Evolutionary conservation across 2,329 filamentous ascomycete species (phyloP), one percentile per base, ranked within the genome.

Genomic region (Celoporthe dispersa): DNA sequence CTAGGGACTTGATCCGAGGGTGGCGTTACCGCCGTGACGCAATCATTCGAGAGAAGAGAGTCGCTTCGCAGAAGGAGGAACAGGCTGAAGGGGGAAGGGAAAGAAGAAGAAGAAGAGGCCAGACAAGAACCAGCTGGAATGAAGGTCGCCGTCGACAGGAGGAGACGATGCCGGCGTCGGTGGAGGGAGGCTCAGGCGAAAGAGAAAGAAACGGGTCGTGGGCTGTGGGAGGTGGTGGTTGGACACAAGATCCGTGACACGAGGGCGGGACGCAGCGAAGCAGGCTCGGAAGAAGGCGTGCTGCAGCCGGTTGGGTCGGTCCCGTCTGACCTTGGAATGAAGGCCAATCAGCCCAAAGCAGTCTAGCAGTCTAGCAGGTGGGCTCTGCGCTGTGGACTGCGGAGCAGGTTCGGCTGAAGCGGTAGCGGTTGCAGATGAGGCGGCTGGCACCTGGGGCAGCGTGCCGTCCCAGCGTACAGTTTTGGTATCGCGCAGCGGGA

Each of bases 1-100:
- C 55, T 41, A 53, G 57, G 51, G 63, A 68, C 51, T 67, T 59
- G 66, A 60, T 67, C 64, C 65, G 67, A 63, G 66, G 70, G 73
- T 74, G 72, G 73, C 72, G 72, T 73, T 71, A 73, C 73, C 72
- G 68, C 71, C 72, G 66, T 70, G 68, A 66, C 68, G 67, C 68
- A 66, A 69, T 60, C 73, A 74, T 73, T 66, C 72, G 72, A 70
- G 63, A 44, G 16, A 19, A 22, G 61, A 70, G 64, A 44, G 65
- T 72, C 68, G 65, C 68, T 68, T 44, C 60, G 48, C 65, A 60
- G 62, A 33, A 70, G 63, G 25, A 31, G n/a, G 41, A 44, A 35
- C 28, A 2, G 28, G 25, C 28, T 11, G 62, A 41, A 5, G 37
- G 41, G 28, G 12, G 11, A 28, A 12, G 63, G 22, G n/a, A 12